Evolutionary conservation across 495 filamentous ascomycete genomes (phyloP), one percentile per base, ranked within the genome.

Genomic region (Hypomontagnella monticulosa): DNA sequence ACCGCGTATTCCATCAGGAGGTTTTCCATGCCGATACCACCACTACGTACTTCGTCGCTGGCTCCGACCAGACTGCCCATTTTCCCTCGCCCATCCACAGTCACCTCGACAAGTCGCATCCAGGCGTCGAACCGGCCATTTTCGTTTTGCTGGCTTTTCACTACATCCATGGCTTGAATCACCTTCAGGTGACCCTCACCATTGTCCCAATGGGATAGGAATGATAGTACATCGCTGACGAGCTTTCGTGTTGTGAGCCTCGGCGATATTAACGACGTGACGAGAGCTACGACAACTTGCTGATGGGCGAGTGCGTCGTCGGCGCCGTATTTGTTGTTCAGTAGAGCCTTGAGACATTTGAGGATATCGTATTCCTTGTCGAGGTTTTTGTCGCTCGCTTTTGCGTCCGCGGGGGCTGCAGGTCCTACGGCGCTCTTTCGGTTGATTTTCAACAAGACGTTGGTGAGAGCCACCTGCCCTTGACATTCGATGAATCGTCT

Each of bases 261-360:
- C 4, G 94, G 91, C 0, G 93, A 97, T 34, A 92, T 89, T 43
- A 99, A 79, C 19, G 92, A 96, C 46, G 87, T 94, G 51, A 90
- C 91, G 34, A 99, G 84, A 8, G 96, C 91, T 53, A 93, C 89
- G 55, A 97, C 88, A 58, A 97, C 90, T 68, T 91, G 88, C 70
- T 95, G 90, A 74, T 99, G 95, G 34, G 84, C 79, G 44, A 99
- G 81, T n/a, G 96, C 95, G 84, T 99, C 93, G 69, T 99, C 96
- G 30, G 95, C 96, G 43, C 95, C 95, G 77, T 94, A 98, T 71
- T 97, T 97, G 83, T 96, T 99, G 84, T 99, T 99, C 90, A 98
- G 96, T 46, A 98, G 76, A 46, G 93, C 92, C 78, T 98, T 99
- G 49, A 99, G 76, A 78, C 96, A 98, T 78, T 99, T 99, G 61